phyloP scores from a whole-genome alignment of 176 grass and related monocot species.

The Paspalum notatum region DNA sequence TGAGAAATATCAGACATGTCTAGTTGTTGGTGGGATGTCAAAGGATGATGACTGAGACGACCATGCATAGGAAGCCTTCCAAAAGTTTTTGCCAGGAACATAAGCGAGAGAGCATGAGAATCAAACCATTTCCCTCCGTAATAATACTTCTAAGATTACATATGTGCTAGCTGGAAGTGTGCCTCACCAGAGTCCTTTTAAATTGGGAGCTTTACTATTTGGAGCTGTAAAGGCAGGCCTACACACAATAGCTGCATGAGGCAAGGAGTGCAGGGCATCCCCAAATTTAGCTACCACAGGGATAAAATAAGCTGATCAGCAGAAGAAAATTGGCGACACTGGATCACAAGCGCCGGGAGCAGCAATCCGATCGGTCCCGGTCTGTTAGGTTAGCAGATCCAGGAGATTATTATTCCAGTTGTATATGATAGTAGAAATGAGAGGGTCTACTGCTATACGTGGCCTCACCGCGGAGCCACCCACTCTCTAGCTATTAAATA shows the following conservation, averaged over 20 bases:
- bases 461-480: conserved; percentile 25
- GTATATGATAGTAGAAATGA: background rate
- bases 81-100: background rate
- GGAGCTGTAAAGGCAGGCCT: conserved; percentile 8
- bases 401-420: conserved; percentile 1
- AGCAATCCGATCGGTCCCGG: background rate
- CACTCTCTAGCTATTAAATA: conserved; percentile 37
- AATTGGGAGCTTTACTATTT: background rate
- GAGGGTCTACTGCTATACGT: conserved; percentile 31
- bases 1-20: background rate
- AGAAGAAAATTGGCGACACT: background rate
- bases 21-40: background rate
- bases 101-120: background rate
- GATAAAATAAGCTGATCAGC: background rate
- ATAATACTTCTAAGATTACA: background rate
- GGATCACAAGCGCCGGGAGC: conserved; percentile 1
- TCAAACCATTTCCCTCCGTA: background rate
- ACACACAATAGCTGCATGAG: background rate
- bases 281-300: conserved; percentile 15
- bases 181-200: background rate
- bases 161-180: background rate
- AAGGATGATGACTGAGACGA: background rate
- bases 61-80: background rate
- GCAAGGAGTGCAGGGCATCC: background rate
- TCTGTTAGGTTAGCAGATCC: conserved; percentile 31